A percentile compares a stretch with the other conserved stretches of the same genome.
Evolutionary conservation across 352 stramenopile species (phyloP).

Genomic region (Phytophthora boehmeriae): DNA sequence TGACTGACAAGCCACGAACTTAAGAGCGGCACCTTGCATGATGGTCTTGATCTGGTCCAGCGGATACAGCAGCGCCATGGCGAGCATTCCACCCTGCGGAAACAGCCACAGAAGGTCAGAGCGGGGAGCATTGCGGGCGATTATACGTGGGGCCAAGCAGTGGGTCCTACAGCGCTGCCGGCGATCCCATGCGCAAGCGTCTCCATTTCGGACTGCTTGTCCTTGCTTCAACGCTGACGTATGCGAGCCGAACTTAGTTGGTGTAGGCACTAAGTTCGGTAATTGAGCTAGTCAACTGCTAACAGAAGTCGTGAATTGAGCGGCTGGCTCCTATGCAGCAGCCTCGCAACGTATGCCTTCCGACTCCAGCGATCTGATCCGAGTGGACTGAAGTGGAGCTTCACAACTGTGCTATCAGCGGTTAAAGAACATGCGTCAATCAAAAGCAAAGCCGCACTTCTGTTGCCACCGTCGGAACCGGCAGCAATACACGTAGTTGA

Average conservation of each 20-base stretch:
- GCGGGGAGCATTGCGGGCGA: background rate
- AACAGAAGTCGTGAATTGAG: too few relatives aligned
- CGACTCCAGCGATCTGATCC: too few relatives aligned
- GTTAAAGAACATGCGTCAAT: too few relatives aligned
- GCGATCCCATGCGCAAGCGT: constrained; percentile 71
- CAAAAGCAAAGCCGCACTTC: too few relatives aligned
- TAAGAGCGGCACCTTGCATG: constrained; percentile 60
- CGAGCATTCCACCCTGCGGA: constrained; percentile 64
- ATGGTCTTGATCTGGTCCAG: constrained; percentile 89
- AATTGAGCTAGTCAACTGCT: too few relatives aligned
- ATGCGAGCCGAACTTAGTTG: constrained; percentile 9
- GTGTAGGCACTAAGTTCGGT: too few relatives aligned
- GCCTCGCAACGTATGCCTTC: too few relatives aligned
- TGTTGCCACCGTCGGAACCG: too few relatives aligned
- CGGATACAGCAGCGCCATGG: constrained; percentile 83
- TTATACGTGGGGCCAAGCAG: constrained; percentile 3
- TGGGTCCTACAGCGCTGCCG: constrained; percentile 52
- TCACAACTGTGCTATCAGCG: too few relatives aligned
- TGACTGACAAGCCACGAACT: too few relatives aligned
- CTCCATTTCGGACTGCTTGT: constrained; percentile 43
- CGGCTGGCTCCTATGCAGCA: too few relatives aligned
- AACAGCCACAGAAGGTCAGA: background rate
- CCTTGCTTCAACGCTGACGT: constrained; percentile 27
- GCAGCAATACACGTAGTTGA: background rate
- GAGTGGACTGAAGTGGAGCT: too few relatives aligned